Evolutionary conservation across 192 early-diverging fungal genomes (phyloP), one percentile per base, ranked within the genome.

Genomic region (Endogone sp.): DNA sequence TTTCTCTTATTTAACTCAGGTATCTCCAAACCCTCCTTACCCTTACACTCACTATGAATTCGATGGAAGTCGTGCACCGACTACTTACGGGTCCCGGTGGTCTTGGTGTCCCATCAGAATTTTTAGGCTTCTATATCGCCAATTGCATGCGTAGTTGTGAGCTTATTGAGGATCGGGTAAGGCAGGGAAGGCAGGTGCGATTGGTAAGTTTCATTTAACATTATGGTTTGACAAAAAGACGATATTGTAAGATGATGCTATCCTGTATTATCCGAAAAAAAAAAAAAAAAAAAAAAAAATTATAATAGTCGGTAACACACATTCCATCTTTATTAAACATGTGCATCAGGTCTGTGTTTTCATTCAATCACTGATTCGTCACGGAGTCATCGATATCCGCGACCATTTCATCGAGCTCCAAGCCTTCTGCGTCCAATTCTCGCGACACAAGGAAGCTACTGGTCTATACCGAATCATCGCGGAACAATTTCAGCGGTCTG

Each of bases 121-220:
- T 80, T 31, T 56, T 80, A 49, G 74, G 75, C 57, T 67, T 61
- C 10, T 80, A 80, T 54, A 70, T 80, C 49, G 73, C 75, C 31
- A 80, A 76, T 21, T 74, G 74, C 1, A 73, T 80, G 54, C 74
- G 78, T 29, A 76, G 73, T 61, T 80, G 78, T 29, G 78, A 80
- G 44, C 55, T 74, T 23, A 72, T 80, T 3, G 78, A 80, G 11
- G 78, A 80, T 56, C 75, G 75, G 44, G 66, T 72, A 8, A 72
- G 71, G 58, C 78, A 80, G 54, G 74, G 71, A 24, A 74, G 78
- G 22, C 74, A 76, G 25, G 78, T 80, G n/a, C 78, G 78, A 28
- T 71, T 80, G 78, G 78, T 80, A 69, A 57, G 71, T 66, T 61
- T 2, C 16, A 3, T 3, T 24, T 24, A 20, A 11, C 16, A n/a